Conservation (phyloP, 2,329 filamentous ascomycete species). For the Rutstroemia sp. region DNA sequence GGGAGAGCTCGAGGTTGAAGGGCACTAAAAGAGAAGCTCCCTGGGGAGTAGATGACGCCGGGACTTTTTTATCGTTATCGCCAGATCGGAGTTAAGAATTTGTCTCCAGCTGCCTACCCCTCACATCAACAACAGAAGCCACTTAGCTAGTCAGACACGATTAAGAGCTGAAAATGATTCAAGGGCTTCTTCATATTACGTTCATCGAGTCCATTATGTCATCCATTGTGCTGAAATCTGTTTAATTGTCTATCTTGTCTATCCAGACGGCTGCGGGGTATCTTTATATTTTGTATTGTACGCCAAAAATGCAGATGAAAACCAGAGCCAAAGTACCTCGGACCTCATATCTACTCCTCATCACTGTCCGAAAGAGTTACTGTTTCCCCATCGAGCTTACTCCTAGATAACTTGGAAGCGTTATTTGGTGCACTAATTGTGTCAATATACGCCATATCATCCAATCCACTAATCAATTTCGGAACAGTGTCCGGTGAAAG, state of each 20-base stretch:
- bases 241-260: conserved; percentile 3
- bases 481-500: conserved; percentile 20
- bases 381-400: conserved; percentile 20
- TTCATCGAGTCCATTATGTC: not conserved
- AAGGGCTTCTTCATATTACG: not conserved
- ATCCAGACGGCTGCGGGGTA: conserved; percentile 20
- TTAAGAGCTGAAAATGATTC: not conserved
- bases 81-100: conserved; percentile 4
- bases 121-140: not conserved
- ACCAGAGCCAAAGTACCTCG: conserved; percentile 5
- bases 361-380: conserved; percentile 1
- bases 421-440: conserved; percentile 47
- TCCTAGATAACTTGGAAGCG: conserved; percentile 24
- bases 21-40: conserved; percentile 4
- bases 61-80: conserved; percentile 11
- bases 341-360: conserved; percentile 3
- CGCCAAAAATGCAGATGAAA: conserved; percentile 16
- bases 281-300: conserved; percentile 19
- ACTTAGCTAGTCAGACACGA: not conserved
- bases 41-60: not conserved
- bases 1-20: not conserved
- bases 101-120: not conserved
- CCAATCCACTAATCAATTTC: conserved; percentile 44
- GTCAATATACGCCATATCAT: conserved; percentile 54
- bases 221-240: not conserved